A percentile compares a stretch with the other conserved stretches of the same genome.
Evolutionary conservation across 257 asterid species (phyloP).

Genomic region (Nyctanthes arbortristis): DNA sequence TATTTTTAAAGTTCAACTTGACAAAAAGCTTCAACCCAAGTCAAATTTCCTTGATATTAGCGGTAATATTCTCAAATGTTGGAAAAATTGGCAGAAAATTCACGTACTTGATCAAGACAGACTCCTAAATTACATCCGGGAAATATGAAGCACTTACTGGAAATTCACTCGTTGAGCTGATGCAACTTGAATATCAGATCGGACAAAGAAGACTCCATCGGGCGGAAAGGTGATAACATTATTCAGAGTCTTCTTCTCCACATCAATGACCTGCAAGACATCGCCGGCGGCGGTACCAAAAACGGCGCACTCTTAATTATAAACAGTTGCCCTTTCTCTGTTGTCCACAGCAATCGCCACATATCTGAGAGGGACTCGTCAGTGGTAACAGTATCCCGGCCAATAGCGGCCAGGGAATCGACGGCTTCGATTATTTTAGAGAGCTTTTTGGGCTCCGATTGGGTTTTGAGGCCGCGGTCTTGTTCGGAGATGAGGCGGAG

Average conservation of each 20-base stretch:
- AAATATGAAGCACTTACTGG: constrained; percentile 49
- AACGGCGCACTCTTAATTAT: constrained; percentile 60
- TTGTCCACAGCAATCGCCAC: constrained; percentile 97
- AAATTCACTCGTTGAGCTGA: constrained; percentile 83
- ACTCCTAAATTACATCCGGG: no score
- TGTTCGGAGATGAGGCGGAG: constrained; percentile 78
- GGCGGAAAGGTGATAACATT: constrained; percentile 92
- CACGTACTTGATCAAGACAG: no score
- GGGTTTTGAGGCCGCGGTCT: constrained; percentile 85
- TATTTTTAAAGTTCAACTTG: no score
- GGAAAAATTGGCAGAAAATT: no score
- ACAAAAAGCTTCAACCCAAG: no score
- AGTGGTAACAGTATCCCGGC: constrained; percentile 65
- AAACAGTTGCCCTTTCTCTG: constrained; percentile 95
- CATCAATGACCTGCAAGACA: constrained; percentile 84
- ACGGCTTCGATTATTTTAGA: constrained; percentile 62
- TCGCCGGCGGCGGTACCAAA: constrained; percentile 84
- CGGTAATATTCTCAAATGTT: no score
- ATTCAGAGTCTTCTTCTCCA: constrained; percentile 52
- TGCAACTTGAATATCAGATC: constrained; percentile 70
- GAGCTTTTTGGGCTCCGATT: constrained; percentile 64
- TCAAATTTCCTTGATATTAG: no score
- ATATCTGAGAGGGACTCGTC: constrained; percentile 59
- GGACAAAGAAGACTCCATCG: constrained; percentile 89
- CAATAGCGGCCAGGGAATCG: constrained; percentile 52